Percentiles rank a stretch among this genome's conserved stretches.
phyloP scores from a whole-genome alignment of 345 rosid species.

The Odontarrhena argentea region DNA sequence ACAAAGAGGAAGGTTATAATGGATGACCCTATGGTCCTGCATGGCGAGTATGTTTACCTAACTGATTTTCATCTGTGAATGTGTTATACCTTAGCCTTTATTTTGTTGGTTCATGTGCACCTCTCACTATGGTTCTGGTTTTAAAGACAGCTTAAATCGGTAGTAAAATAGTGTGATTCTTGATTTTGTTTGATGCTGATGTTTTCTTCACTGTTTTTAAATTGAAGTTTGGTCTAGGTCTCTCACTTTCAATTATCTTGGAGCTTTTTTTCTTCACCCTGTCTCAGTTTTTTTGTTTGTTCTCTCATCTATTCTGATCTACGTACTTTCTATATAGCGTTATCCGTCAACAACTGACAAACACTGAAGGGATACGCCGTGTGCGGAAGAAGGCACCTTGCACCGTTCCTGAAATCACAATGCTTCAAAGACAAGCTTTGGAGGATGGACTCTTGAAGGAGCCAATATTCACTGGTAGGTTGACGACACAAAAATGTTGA shows the following conservation, averaged over 20 bases:
- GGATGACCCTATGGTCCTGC: constrained; percentile 95
- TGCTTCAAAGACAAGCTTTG: constrained; percentile 78
- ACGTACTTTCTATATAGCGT: constrained; percentile 52
- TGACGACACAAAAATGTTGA: constrained; percentile 27
- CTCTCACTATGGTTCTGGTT: constrained; percentile 11
- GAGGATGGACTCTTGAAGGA: constrained; percentile 74
- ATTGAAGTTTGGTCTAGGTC: constrained; percentile 22
- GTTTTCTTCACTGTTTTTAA: constrained; percentile 2
- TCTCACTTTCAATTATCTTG: not conserved
- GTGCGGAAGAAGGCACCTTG: constrained; percentile 99
- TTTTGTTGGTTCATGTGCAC: constrained; percentile 7
- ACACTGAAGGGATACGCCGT: constrained; percentile 91
- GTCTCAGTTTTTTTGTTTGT: not conserved
- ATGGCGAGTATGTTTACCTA: constrained; percentile 85
- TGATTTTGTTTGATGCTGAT: constrained; percentile 3
- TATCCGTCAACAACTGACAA: constrained; percentile 84
- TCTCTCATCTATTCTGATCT: constrained; percentile 38
- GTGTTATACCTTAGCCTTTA: constrained; percentile 1
- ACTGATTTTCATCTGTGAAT: constrained; percentile 5
- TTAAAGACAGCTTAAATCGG: constrained; percentile 6
- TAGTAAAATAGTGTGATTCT: constrained; percentile 1
- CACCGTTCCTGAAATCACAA: constrained; percentile 77
- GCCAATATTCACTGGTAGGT: constrained; percentile 76
- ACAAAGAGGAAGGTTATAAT: constrained; percentile 87
- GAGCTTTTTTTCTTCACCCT: constrained; percentile 1